phyloP scores from a whole-genome alignment of 2,329 filamentous ascomycete species.

The Alternaria sp. region DNA sequence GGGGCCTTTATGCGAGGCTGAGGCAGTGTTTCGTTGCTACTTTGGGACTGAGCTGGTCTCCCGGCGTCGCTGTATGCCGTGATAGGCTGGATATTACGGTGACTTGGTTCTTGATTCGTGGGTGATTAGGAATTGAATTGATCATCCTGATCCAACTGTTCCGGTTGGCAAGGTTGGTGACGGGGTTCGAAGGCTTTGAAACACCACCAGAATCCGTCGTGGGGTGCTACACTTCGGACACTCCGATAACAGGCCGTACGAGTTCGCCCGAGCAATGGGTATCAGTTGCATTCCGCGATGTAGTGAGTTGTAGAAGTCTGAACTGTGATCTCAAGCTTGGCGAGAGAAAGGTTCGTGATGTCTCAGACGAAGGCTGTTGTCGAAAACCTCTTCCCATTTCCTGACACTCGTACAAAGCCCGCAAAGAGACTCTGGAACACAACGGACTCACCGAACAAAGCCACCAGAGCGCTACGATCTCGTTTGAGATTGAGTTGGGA shows the following conservation, averaged over 20 bases:
- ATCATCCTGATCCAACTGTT: background rate
- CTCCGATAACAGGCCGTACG: background rate
- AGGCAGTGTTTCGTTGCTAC: background rate
- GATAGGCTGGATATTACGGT: background rate
- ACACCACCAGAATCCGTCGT: background rate
- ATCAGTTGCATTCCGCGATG: background rate
- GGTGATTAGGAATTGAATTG: background rate
- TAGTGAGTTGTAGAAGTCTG: background rate
- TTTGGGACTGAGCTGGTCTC: background rate
- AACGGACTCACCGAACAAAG: background rate
- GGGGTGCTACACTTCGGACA: background rate
- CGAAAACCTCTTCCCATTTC: background rate
- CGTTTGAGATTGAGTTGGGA: background rate
- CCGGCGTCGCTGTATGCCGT: background rate
- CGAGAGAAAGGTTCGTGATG: background rate
- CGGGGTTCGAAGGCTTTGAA: background rate
- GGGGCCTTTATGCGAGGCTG: background rate
- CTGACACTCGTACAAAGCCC: background rate
- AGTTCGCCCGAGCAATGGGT: background rate
- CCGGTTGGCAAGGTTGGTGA: background rate
- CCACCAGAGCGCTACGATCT: background rate
- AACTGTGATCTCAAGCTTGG: background rate
- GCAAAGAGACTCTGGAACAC: background rate
- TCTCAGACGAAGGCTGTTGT: background rate
- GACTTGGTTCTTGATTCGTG: background rate